Conservation (phyloP, 2,329 filamentous ascomycete genomes). For the Clarireedia paspali region DNA sequence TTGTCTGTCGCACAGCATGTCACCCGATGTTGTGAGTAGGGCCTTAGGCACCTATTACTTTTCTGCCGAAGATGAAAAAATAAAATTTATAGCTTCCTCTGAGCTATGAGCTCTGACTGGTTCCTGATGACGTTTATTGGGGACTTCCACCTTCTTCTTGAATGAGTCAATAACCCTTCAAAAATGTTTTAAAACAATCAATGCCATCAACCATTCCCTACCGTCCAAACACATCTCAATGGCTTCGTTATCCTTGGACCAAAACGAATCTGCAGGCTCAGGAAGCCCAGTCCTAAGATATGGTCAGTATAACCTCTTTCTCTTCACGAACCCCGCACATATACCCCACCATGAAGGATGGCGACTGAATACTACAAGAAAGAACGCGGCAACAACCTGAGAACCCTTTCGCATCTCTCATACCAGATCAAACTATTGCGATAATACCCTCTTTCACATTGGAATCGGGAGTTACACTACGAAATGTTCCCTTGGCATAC, state of each 20-base stretch:
- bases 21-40: background rate
- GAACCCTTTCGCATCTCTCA: conserved; percentile 82
- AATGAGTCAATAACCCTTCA: background rate
- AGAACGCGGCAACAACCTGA: conserved; percentile 59
- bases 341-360: conserved; percentile 30
- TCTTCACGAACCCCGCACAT: background rate
- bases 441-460: conserved; percentile 85
- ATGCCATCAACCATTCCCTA: background rate
- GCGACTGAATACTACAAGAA: conserved; percentile 46
- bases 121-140: conserved; percentile 1
- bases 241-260: background rate
- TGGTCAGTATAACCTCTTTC: conserved; percentile 22
- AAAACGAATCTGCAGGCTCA: background rate
- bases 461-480: conserved; percentile 79
- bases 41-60: no score
- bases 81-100: background rate
- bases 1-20: background rate
- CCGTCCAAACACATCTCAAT: background rate
- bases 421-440: conserved; percentile 81
- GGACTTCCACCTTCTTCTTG: background rate
- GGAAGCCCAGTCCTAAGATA: conserved; percentile 10
- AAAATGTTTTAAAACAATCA: background rate
- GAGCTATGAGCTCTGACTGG: background rate
- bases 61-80: background rate
- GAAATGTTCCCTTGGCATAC: conserved; percentile 67